A percentile compares a stretch with the other conserved stretches of the same genome.
Conservation (phyloP, 2,329 filamentous ascomycete species). For the Fusarium redolens region DNA sequence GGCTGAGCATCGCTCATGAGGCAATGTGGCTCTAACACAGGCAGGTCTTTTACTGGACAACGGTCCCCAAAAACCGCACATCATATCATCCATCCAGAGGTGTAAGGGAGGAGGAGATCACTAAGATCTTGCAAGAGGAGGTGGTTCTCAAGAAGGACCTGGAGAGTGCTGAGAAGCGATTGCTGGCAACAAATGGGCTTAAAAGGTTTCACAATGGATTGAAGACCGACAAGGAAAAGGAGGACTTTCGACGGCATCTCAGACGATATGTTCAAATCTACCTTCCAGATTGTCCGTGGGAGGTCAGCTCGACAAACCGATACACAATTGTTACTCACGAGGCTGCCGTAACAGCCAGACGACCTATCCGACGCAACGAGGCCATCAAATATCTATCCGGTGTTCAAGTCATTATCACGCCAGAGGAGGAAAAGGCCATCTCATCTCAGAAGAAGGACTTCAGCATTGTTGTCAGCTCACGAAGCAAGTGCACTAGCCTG, state of each 20-base stretch:
- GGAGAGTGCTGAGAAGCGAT: conserved; percentile 74
- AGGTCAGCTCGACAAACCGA: conserved; percentile 90
- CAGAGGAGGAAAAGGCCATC: conserved; percentile 87
- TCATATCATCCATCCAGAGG: conserved; percentile 88
- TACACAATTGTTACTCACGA: conserved; percentile 94
- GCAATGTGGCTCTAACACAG: conserved; percentile 36
- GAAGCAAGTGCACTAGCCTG: conserved; percentile 89
- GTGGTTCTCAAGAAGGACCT: conserved; percentile 81
- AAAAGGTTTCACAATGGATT: conserved; percentile 76
- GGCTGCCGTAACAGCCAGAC: conserved; percentile 85
- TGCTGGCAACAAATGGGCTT: conserved; percentile 79
- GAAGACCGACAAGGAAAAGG: conserved; percentile 80
- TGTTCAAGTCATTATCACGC: conserved; percentile 91
- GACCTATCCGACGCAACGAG: conserved; percentile 82
- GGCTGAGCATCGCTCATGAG: neutral
- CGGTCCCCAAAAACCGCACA: conserved; percentile 91
- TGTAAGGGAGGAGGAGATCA: conserved; percentile 73
- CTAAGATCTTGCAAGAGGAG: conserved; percentile 70
- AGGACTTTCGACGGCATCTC: conserved; percentile 87
- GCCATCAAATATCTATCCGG: conserved; percentile 91
- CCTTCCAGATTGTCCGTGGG: conserved; percentile 91
- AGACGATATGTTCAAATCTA: conserved; percentile 94
- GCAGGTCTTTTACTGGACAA: conserved; percentile 92
- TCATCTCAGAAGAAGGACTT: conserved; percentile 90
- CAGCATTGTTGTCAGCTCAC: conserved; percentile 93